phyloP scores from a whole-genome alignment of 305 asterid species.

The Fraxinus greggii region DNA sequence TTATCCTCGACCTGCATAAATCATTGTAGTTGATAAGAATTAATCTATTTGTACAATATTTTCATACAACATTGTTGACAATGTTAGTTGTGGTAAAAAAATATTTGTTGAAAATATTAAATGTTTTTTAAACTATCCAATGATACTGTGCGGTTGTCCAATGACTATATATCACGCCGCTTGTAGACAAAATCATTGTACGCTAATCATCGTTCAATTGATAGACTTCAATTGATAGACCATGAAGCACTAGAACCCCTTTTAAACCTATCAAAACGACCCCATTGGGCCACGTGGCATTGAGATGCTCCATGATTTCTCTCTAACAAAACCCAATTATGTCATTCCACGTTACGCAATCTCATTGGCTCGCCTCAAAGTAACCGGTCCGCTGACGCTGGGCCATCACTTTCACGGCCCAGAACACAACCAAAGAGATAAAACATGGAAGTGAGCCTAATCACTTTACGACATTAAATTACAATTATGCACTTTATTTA shows the following conservation, averaged over 20 bases:
- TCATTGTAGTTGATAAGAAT: not conserved
- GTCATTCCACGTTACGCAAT: constrained; percentile 17
- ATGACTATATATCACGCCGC: not conserved
- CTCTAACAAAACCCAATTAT: not conserved
- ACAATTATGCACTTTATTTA: constrained; percentile 12
- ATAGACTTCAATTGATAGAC: not conserved
- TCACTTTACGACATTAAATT: constrained; percentile 25
- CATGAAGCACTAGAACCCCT: not conserved
- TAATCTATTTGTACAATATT: not conserved
- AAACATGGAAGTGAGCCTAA: constrained; percentile 34
- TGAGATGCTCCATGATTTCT: not conserved
- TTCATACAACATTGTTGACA: too few relatives aligned
- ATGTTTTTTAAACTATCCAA: too few relatives aligned
- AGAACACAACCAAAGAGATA: constrained; percentile 21
- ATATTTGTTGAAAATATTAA: too few relatives aligned
- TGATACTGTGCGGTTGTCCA: too few relatives aligned
- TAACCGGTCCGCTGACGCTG: constrained; percentile 58
- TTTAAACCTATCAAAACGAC: not conserved
- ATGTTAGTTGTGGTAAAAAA: not conserved
- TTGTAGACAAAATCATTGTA: not conserved
- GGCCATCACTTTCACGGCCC: constrained; percentile 52
- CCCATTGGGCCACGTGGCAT: constrained; percentile 6
- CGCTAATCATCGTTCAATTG: not conserved
- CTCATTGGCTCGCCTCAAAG: constrained; percentile 34
- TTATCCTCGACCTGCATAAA: not conserved